These are phyloP conservation scores for Angophora floribunda DNA, from an alignment of 345 rosid species.

Conservation along the genomic window DNA sequence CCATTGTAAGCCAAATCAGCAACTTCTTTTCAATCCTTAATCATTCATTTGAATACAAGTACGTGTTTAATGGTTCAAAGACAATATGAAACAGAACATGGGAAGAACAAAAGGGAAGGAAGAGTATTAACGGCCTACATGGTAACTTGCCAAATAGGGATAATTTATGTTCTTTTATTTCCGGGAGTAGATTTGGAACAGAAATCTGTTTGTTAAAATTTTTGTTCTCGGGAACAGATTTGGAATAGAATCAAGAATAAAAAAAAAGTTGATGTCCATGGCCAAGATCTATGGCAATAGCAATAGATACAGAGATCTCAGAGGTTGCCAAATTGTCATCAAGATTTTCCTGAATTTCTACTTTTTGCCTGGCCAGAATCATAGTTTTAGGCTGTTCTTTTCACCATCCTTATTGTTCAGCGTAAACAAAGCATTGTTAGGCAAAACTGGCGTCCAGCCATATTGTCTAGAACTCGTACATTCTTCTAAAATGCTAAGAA, in stretches of 20 bases:
- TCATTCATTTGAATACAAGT: neutral
- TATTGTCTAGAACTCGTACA: neutral
- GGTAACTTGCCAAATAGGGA: too few relatives aligned
- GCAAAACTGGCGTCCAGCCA: neutral
- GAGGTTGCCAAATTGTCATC: neutral
- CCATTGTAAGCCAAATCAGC: neutral
- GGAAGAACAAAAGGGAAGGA: neutral
- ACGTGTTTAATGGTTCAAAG: neutral
- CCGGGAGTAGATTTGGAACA: too few relatives aligned
- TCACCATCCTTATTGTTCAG: neutral
- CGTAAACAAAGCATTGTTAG: neutral
- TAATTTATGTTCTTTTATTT: too few relatives aligned
- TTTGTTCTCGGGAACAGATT: too few relatives aligned
- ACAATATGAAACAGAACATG: neutral
- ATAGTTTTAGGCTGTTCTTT: neutral
- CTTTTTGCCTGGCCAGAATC: neutral
- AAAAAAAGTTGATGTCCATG: conserved; percentile 91
- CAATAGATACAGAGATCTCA: neutral
- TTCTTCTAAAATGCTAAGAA: neutral
- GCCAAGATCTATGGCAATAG: conserved; percentile 60
- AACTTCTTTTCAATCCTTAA: neutral
- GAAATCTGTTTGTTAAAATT: too few relatives aligned
- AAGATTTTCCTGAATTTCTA: neutral
- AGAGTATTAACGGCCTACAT: too few relatives aligned
- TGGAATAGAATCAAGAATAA: too few relatives aligned